Conservation (phyloP, 2,329 filamentous ascomycete genomes). For the Monilinia polystroma region DNA sequence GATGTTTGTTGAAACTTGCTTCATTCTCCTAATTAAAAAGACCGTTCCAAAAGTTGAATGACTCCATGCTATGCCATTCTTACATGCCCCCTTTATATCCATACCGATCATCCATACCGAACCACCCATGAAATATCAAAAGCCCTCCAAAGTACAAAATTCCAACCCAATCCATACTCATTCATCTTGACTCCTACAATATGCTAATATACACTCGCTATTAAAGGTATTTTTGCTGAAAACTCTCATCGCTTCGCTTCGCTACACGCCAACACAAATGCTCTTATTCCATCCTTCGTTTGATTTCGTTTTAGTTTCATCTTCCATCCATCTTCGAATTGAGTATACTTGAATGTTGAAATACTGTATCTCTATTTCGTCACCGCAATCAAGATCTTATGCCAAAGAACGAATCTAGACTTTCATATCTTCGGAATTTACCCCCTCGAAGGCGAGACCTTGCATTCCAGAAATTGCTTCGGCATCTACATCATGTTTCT, state of each 20-base stretch:
- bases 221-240: conserved; percentile 8
- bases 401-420: conserved; percentile 22
- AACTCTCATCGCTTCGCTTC: not conserved
- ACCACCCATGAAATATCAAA: not conserved
- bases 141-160: not conserved
- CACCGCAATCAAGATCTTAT: not conserved
- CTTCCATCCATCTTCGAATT: not conserved
- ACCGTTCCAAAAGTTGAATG: not conserved
- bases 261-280: not conserved
- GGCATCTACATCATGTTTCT: conserved; percentile 50
- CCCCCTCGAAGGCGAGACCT: conserved; percentile 50
- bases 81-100: conserved; percentile 7
- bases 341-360: conserved; percentile 10
- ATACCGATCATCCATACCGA: not conserved
- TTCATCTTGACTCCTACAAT: conserved; percentile 24
- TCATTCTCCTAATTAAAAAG: not conserved
- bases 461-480: conserved; percentile 61
- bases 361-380: not conserved
- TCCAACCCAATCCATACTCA: conserved; percentile 3
- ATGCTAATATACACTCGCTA: conserved; percentile 17
- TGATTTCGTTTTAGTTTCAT: not conserved
- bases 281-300: not conserved
- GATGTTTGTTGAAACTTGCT: not conserved
- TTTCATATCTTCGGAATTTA: conserved; percentile 31
- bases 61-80: conserved; percentile 17